Conservation (phyloP, 257 asterid genomes). For the Salvia miltiorrhiza region DNA sequence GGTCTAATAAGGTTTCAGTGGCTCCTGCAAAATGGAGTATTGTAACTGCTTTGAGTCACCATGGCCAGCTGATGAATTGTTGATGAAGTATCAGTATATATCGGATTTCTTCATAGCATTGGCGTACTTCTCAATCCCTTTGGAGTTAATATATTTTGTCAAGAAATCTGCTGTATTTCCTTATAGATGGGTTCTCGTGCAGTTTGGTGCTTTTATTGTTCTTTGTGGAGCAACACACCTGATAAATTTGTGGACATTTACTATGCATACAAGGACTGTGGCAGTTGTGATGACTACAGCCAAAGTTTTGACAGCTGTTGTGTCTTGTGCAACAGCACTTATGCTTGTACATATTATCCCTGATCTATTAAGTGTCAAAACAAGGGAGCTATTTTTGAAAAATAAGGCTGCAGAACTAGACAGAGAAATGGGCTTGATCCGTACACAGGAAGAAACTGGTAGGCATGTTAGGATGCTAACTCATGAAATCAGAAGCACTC, state of each 20-base stretch:
- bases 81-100: constrained; percentile 92
- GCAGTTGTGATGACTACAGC: constrained; percentile 89
- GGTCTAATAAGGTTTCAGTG: constrained; percentile 9
- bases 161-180: constrained; percentile 97
- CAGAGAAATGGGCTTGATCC: constrained; percentile 96
- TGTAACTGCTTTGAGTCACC: constrained; percentile 93
- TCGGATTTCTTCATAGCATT: constrained; percentile 96
- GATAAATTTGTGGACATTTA: constrained; percentile 87
- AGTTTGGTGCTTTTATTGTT: constrained; percentile 97
- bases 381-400: constrained; percentile 87
- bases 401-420: constrained; percentile 96
- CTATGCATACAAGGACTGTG: constrained; percentile 76
- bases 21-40: constrained; percentile 52
- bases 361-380: constrained; percentile 89
- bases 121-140: constrained; percentile 96
- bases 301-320: constrained; percentile 80
- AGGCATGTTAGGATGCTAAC: constrained; percentile 98
- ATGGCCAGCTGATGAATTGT: constrained; percentile 86
- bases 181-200: constrained; percentile 97
- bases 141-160: constrained; percentile 93
- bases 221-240: constrained; percentile 98
- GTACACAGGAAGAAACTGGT: constrained; percentile 97
- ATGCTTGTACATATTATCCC: constrained; percentile 96
- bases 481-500: constrained; percentile 97
- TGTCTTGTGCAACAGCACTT: constrained; percentile 95